Conservation (phyloP, 371 early-diverging fungal species). For the Mucor racemosus region DNA sequence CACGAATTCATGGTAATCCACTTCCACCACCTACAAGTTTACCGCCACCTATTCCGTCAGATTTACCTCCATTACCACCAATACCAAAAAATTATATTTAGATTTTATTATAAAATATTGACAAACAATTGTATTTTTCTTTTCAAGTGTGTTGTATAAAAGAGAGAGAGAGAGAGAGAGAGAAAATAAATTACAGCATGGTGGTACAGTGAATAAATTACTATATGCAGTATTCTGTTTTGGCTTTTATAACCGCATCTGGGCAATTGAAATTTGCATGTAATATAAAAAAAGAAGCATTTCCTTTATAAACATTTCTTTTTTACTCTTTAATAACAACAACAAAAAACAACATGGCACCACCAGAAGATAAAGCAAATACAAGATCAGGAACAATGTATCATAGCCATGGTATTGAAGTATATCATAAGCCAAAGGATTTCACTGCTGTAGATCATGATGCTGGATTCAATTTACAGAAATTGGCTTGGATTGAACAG, state of each 20-base stretch:
- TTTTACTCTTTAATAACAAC: background rate
- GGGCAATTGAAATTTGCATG: background rate
- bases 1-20: slow-evolving; percentile 20
- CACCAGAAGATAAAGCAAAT: slow-evolving; percentile 8
- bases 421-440: slow-evolving; percentile 20
- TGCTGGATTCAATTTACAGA: slow-evolving; percentile 30
- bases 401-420: slow-evolving; percentile 32
- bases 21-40: slow-evolving; percentile 38
- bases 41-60: slow-evolving; percentile 35
- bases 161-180: background rate
- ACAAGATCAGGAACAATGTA: slow-evolving; percentile 5
- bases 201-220: background rate
- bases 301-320: background rate
- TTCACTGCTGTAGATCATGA: slow-evolving; percentile 14
- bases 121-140: background rate
- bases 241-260: slow-evolving; percentile 8
- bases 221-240: slow-evolving; percentile 11
- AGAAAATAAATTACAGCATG: background rate
- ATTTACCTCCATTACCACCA: slow-evolving; percentile 30
- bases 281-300: background rate
- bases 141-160: background rate
- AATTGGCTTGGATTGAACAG: slow-evolving; percentile 26
- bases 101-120: background rate
- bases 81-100: slow-evolving; percentile 13
- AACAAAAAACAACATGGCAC: slow-evolving; percentile 11